Evolutionary conservation across 2,329 filamentous ascomycete genomes (phyloP), one percentile per base, ranked within the genome.

Genomic region (Drechslerella coelobrocha): DNA sequence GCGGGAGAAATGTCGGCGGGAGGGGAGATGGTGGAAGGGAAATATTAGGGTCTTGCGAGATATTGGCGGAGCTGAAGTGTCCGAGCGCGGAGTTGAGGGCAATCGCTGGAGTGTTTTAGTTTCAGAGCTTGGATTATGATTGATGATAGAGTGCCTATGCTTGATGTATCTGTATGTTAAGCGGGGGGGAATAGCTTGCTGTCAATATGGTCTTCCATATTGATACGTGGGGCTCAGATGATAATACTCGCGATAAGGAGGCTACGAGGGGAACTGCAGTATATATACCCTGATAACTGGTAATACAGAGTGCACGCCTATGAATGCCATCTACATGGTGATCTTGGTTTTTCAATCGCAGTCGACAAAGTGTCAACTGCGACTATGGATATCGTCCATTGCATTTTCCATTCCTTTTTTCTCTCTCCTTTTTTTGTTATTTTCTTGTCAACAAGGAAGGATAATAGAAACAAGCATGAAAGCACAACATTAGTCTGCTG

Each of bases 21-120:
- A 56, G 14, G 63, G 51, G 8, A 68, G 51, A 10, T 10, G 2
- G 0, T 68, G 63, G 63, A 51, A 29, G 2, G 56, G 63, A 21
- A 56, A 24, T 17, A 61, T 68, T 24, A 47, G 43, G 8, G 23
- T 68, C 24, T 9, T 68, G 24, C 50, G 50, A 23, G 62, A 68
- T 26, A 53, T 68, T 6, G 62, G 62, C 8, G 62, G 62, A 9
- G 24, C 39, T 7, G 62, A 68, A 10, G 55, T 29, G 19, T 54
- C 41, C 8, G 62, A 68, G 21, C 62, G 62, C 19, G 62, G 62
- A 0, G 50, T 53, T 8, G 55, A 55, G 50, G 63, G 63, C 10
- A 61, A 61, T 37, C 57, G 63, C 23, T 68, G 63, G 56, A 39
- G 56, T 37, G 43, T 68, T n/a, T n/a, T 68, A 41, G 56, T 68